phyloP scores from a whole-genome alignment of 1,284 basidiomycete species.

The Sporisorium scitamineum region DNA sequence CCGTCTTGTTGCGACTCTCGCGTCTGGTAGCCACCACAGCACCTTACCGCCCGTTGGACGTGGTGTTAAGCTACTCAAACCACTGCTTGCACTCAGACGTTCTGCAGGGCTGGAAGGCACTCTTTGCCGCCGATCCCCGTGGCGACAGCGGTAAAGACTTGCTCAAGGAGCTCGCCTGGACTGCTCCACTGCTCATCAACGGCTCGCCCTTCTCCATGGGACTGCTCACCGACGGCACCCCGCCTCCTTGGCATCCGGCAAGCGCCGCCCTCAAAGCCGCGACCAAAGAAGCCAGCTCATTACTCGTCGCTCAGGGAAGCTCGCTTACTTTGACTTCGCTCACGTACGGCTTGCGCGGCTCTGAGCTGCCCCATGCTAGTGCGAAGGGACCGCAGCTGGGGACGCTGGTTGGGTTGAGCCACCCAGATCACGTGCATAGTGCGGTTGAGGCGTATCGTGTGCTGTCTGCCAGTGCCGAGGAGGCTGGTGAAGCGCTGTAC shows the following conservation, averaged over 20 bases:
- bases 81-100: slow-evolving; percentile 65
- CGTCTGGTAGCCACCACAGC: slow-evolving; percentile 74
- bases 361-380: slow-evolving; percentile 25
- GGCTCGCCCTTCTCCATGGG: slow-evolving; percentile 95
- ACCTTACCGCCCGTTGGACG: slow-evolving; percentile 67
- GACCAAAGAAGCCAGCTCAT: slow-evolving; percentile 38
- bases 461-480: slow-evolving; percentile 31
- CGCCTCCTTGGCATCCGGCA: slow-evolving; percentile 89
- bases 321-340: slow-evolving; percentile 59
- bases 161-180: slow-evolving; percentile 41
- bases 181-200: slow-evolving; percentile 76
- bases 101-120: slow-evolving; percentile 49
- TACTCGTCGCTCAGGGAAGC: slow-evolving; percentile 31
- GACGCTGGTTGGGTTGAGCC: slow-evolving; percentile 65
- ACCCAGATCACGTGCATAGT: slow-evolving; percentile 64
- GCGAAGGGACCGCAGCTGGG: slow-evolving; percentile 39
- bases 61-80: slow-evolving; percentile 65
- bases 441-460: slow-evolving; percentile 60
- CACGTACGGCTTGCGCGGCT: slow-evolving; percentile 57
- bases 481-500: slow-evolving; percentile 18
- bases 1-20: slow-evolving; percentile 84
- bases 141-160: slow-evolving; percentile 1
- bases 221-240: slow-evolving; percentile 77
- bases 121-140: slow-evolving; percentile 50
- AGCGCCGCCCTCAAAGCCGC: slow-evolving; percentile 73